phyloP scores from a whole-genome alignment of 139 green algal genomes.

The Eudorina sp. region DNA sequence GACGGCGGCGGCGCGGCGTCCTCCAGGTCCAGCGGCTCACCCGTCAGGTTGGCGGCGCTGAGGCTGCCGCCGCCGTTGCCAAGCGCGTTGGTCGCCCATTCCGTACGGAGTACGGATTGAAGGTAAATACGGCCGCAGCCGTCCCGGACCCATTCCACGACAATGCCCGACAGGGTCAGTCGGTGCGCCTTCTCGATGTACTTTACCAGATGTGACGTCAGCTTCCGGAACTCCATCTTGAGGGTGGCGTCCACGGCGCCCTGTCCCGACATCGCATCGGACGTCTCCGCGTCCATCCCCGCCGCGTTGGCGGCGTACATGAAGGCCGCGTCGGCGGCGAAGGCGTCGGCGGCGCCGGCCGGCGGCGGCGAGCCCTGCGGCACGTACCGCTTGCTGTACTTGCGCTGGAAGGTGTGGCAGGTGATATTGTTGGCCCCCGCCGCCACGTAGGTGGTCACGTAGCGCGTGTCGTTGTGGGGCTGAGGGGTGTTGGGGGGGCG shows the following conservation, averaged over 20 bases:
- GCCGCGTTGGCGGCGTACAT: neutral
- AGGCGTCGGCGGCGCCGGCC: neutral
- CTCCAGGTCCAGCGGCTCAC: conserved; percentile 37
- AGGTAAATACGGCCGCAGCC: conserved; percentile 61
- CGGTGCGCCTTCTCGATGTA: conserved; percentile 74
- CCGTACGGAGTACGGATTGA: conserved; percentile 64
- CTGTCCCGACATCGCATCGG: conserved; percentile 7
- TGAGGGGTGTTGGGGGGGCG: neutral
- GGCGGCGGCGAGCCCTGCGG: neutral
- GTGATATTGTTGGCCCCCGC: conserved; percentile 53
- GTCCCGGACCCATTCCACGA: conserved; percentile 67
- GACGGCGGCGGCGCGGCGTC: neutral
- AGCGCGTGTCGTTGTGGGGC: conserved; percentile 71
- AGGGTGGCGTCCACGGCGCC: conserved; percentile 62
- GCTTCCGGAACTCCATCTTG: conserved; percentile 69
- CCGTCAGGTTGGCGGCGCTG: conserved; percentile 19
- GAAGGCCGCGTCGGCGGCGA: neutral
- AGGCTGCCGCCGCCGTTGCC: conserved; percentile 61
- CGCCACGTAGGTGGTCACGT: conserved; percentile 72
- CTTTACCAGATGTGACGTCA: conserved; percentile 65
- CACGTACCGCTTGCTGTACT: conserved; percentile 70
- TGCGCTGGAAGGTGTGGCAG: conserved; percentile 77
- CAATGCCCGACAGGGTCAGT: conserved; percentile 66
- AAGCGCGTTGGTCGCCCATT: conserved; percentile 64
- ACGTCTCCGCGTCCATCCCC: neutral